Percentiles rank a stretch among this genome's conserved stretches.
These are phyloP conservation scores for Neltuma alba DNA, from an alignment of 306 rosid genomes.

Conservation along the genomic window DNA sequence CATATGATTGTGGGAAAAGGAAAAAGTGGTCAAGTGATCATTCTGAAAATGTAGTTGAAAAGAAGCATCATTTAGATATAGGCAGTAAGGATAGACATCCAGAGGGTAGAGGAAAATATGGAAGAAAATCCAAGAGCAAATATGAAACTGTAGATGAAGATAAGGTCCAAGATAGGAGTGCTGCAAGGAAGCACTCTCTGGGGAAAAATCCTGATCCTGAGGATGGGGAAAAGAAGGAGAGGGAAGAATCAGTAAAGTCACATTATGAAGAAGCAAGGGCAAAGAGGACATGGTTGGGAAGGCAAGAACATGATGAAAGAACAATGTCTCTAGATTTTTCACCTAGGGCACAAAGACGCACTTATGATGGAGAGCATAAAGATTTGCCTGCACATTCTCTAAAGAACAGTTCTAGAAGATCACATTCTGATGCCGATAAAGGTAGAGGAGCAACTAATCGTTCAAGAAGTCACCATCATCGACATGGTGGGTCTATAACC, in stretches of 20 bases:
- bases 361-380: slow-evolving; percentile 42
- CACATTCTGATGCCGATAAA: slow-evolving; percentile 57
- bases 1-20: slow-evolving; percentile 34
- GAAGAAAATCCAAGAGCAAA: slow-evolving; percentile 68
- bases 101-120: slow-evolving; percentile 52
- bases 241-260: slow-evolving; percentile 48
- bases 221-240: slow-evolving; percentile 52
- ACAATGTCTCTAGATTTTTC: slow-evolving; percentile 59
- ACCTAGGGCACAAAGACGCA: slow-evolving; percentile 50
- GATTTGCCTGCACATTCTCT: slow-evolving; percentile 47
- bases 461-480: slow-evolving; percentile 65
- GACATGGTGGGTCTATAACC: slow-evolving; percentile 58
- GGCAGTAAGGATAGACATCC: slow-evolving; percentile 51
- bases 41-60: slow-evolving; percentile 48
- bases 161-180: slow-evolving; percentile 47
- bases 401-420: slow-evolving; percentile 61
- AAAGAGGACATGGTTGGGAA: slow-evolving; percentile 70
- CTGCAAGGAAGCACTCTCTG: slow-evolving; percentile 53
- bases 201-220: slow-evolving; percentile 46
- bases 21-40: slow-evolving; percentile 33
- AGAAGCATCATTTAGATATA: slow-evolving; percentile 59
- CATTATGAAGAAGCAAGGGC: slow-evolving; percentile 57
- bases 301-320: slow-evolving; percentile 58
- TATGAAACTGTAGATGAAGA: slow-evolving; percentile 53
- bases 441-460: slow-evolving; percentile 63